Conservation (phyloP, 1,284 basidiomycete genomes). For the Melampsora abietis-canadensis region DNA sequence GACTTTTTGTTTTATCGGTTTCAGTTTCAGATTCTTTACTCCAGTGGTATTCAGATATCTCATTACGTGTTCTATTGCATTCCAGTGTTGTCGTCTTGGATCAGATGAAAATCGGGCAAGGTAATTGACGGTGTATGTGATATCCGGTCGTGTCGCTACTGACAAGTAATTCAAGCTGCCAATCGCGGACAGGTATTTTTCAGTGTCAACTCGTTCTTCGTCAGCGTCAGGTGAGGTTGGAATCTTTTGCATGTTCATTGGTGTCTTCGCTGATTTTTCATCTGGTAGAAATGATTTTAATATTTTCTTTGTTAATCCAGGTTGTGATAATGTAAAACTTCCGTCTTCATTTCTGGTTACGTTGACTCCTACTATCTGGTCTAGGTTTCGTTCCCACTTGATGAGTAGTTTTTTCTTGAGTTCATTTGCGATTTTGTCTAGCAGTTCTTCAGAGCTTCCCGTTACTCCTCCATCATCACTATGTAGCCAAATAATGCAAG, state of each 20-base stretch:
- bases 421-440: no score
- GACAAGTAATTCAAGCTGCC: slow-evolving; percentile 13
- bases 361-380: slow-evolving; percentile 1
- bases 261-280: no score
- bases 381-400: neutral
- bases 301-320: neutral
- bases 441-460: no score
- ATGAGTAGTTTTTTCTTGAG: neutral
- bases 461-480: neutral
- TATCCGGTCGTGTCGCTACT: slow-evolving; percentile 1
- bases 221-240: no score
- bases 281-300: no score
- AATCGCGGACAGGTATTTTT: neutral
- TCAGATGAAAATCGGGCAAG: neutral
- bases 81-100: neutral
- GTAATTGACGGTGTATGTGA: slow-evolving; percentile 13
- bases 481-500: slow-evolving; percentile 4
- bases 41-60: neutral
- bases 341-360: neutral
- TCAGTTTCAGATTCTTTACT: neutral
- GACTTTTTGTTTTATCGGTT: neutral
- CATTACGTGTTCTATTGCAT: neutral
- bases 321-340: neutral
- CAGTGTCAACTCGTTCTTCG: neutral
- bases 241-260: no score